Evolutionary conservation across 768 basidiomycete species (phyloP).

Genomic region (Tricholoma sp.): DNA sequence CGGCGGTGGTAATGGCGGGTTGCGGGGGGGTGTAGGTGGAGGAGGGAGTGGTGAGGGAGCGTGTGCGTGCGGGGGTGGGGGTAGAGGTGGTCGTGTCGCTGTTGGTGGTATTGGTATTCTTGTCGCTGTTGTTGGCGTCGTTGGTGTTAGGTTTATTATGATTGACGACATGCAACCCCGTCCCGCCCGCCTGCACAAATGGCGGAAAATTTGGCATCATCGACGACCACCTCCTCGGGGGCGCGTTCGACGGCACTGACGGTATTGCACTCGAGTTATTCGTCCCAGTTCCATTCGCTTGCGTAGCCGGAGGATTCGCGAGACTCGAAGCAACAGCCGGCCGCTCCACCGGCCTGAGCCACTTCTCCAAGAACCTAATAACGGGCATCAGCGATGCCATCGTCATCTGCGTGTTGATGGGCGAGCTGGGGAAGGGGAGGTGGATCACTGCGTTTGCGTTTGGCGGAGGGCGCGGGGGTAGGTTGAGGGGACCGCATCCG

Average conservation of each 20-base stretch:
- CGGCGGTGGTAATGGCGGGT: slow-evolving; percentile 5
- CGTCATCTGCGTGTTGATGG: slow-evolving; percentile 46
- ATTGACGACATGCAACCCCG: not conserved
- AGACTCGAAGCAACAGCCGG: slow-evolving; percentile 4
- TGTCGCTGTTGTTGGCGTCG: not conserved
- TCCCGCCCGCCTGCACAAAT: slow-evolving; percentile 14
- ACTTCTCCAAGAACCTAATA: slow-evolving; percentile 62
- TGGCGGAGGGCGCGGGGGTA: slow-evolving; percentile 64
- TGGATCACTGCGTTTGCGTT: slow-evolving; percentile 70
- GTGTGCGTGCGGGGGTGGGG: slow-evolving; percentile 18
- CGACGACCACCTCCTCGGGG: slow-evolving; percentile 30
- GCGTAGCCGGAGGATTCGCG: too few relatives aligned
- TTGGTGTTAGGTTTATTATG: not conserved
- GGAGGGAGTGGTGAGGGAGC: slow-evolving; percentile 30
- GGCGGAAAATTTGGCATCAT: slow-evolving; percentile 34
- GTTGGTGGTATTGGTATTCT: not conserved
- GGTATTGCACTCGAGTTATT: not conserved
- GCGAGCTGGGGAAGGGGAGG: slow-evolving; percentile 70
- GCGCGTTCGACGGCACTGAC: slow-evolving; percentile 20
- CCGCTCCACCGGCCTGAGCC: slow-evolving; percentile 44
- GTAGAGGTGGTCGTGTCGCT: slow-evolving; percentile 4
- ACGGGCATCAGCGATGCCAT: slow-evolving; percentile 58
- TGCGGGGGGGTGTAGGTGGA: slow-evolving; percentile 14
- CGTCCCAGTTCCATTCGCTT: not conserved
- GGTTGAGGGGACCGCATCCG: too few relatives aligned